phyloP scores from a whole-genome alignment of 495 filamentous ascomycete genomes.

The Daldinia bambusicola region DNA sequence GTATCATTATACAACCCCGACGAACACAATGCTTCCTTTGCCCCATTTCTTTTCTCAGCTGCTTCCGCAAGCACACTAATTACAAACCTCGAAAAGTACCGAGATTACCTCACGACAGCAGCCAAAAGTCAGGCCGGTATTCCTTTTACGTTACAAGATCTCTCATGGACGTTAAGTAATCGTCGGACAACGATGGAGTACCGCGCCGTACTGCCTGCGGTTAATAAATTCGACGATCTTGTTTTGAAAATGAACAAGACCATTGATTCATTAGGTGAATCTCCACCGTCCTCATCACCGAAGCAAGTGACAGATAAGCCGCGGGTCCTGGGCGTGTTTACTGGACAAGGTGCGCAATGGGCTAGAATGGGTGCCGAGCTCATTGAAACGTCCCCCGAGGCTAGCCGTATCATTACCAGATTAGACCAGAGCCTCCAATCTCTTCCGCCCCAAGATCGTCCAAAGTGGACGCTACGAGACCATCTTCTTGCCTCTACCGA shows the following conservation, averaged over 20 bases:
- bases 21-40: not conserved
- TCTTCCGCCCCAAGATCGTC: constrained; percentile 13
- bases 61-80: constrained; percentile 1
- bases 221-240: constrained; percentile 15
- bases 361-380: constrained; percentile 34
- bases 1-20: not conserved
- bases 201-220: not conserved
- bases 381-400: constrained; percentile 17
- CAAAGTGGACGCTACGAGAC: constrained; percentile 37
- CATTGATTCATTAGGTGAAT: not conserved
- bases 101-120: not conserved
- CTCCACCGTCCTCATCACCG: not conserved
- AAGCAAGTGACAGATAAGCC: not conserved
- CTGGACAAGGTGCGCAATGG: constrained; percentile 50
- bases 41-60: constrained; percentile 28
- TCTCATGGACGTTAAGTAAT: not conserved
- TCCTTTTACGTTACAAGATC: not conserved
- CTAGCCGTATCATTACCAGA: not conserved
- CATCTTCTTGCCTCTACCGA: constrained; percentile 32
- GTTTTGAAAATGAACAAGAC: constrained; percentile 17
- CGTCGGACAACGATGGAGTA: not conserved
- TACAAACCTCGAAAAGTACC: not conserved
- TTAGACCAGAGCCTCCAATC: not conserved
- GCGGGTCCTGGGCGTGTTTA: constrained; percentile 37
- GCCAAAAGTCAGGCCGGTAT: not conserved